Percentiles rank a stretch among this genome's conserved stretches.
Evolutionary conservation across 2,329 filamentous ascomycete species (phyloP).

Genomic region (Tolypocladium amazonense): DNA sequence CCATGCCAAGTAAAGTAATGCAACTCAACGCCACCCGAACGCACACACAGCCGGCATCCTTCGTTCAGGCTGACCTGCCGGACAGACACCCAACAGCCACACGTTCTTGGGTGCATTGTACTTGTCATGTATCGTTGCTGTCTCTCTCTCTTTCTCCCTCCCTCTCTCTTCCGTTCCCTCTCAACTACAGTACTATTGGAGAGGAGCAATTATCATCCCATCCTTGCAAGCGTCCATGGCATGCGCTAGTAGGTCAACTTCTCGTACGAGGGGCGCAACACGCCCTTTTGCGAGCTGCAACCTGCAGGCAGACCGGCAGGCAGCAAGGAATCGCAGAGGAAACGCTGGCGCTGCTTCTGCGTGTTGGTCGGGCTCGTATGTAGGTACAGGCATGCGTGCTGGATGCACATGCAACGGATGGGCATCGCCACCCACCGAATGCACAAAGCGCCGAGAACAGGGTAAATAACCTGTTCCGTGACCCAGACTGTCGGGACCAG

Average conservation of each 20-base stretch:
- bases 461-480: neutral
- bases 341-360: neutral
- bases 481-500: constrained; percentile 6
- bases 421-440: neutral
- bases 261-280: neutral
- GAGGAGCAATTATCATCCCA: neutral
- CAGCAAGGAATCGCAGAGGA: neutral
- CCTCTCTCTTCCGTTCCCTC: neutral
- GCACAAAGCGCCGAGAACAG: neutral
- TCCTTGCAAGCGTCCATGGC: neutral
- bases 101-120: neutral
- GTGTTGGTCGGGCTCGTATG: neutral
- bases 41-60: neutral
- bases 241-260: neutral
- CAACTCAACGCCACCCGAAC: neutral
- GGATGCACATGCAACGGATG: neutral
- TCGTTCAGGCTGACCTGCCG: neutral
- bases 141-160: neutral
- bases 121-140: neutral
- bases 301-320: neutral
- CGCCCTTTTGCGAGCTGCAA: neutral
- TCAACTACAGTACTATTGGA: too few species aligned
- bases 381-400: neutral
- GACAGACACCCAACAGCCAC: neutral
- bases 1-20: neutral